Percentiles rank a stretch among this genome's conserved stretches.
Conservation (phyloP, 768 basidiomycete species). For the Coprinopsis sp. region DNA sequence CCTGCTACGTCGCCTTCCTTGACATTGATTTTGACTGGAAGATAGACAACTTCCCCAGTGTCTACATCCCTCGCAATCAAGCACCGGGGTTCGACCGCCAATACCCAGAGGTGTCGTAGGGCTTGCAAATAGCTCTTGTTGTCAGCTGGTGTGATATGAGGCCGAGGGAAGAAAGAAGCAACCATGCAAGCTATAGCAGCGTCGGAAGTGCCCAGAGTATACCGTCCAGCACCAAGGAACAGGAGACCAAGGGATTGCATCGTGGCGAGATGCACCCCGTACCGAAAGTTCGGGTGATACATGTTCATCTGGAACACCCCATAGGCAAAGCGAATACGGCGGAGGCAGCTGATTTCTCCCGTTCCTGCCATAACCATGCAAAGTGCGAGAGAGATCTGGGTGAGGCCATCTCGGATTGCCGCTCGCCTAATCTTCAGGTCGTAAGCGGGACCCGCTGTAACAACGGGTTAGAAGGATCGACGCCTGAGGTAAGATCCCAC, state of each 20-base stretch:
- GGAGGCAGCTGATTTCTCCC: constrained; percentile 86
- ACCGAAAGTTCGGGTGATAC: constrained; percentile 65
- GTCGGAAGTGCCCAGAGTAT: constrained; percentile 87
- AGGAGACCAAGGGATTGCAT: constrained; percentile 88
- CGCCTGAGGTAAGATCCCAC: constrained; percentile 18
- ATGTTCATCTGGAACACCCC: constrained; percentile 72
- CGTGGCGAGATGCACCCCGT: constrained; percentile 85
- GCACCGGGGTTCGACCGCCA: constrained; percentile 93
- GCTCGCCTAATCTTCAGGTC: constrained; percentile 87
- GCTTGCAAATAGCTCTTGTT: constrained; percentile 91
- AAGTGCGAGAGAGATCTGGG: constrained; percentile 78
- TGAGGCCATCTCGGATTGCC: constrained; percentile 82
- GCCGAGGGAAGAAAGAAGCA: constrained; percentile 88
- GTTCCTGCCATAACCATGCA: constrained; percentile 98
- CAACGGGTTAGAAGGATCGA: constrained; percentile 2
- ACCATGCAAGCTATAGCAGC: constrained; percentile 88
- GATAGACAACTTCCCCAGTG: constrained; percentile 83
- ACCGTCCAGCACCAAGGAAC: constrained; percentile 90
- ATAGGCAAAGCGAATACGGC: constrained; percentile 83
- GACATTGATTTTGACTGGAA: constrained; percentile 85
- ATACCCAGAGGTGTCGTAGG: constrained; percentile 91
- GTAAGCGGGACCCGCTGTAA: constrained; percentile 59
- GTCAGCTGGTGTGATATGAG: constrained; percentile 72
- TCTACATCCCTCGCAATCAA: constrained; percentile 91
- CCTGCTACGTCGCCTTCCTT: constrained; percentile 59